A percentile compares a stretch with the other conserved stretches of the same genome.
Evolutionary conservation across 257 asterid species (phyloP).

Genomic region (Solanum corneliomulleri): DNA sequence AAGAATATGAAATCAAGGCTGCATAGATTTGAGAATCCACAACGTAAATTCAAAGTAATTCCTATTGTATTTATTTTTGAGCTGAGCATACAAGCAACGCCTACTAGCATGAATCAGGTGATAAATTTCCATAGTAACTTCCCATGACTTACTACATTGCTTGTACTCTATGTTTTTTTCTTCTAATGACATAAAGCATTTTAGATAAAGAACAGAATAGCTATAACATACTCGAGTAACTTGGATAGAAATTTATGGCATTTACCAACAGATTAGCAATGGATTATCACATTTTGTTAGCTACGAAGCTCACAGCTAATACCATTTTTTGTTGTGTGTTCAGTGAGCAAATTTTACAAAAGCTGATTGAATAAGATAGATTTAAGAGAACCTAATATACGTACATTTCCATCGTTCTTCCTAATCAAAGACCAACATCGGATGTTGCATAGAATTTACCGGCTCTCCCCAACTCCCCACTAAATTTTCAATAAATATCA

Average conservation of each 20-base stretch:
- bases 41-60: not conserved
- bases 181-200: not conserved
- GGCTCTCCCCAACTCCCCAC: not conserved
- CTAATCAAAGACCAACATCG: not conserved
- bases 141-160: not conserved
- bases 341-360: not conserved
- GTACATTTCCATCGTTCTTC: not conserved
- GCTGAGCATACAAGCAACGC: not conserved
- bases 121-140: not conserved
- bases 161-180: not conserved
- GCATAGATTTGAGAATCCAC: not conserved
- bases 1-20: not conserved
- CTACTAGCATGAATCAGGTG: not conserved
- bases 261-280: not conserved
- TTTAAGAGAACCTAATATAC: not conserved
- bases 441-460: not conserved
- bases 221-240: not conserved
- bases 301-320: not conserved
- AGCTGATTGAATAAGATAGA: not conserved
- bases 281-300: not conserved
- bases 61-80: not conserved
- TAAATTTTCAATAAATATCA: not conserved
- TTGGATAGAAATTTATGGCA: not conserved
- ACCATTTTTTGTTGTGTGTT: not conserved
- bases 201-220: not conserved